Percentiles rank a stretch among this genome's conserved stretches.
Evolutionary conservation across 2,329 filamentous ascomycete genomes (phyloP).

Genomic region (Reticulascus tulasneorum): DNA sequence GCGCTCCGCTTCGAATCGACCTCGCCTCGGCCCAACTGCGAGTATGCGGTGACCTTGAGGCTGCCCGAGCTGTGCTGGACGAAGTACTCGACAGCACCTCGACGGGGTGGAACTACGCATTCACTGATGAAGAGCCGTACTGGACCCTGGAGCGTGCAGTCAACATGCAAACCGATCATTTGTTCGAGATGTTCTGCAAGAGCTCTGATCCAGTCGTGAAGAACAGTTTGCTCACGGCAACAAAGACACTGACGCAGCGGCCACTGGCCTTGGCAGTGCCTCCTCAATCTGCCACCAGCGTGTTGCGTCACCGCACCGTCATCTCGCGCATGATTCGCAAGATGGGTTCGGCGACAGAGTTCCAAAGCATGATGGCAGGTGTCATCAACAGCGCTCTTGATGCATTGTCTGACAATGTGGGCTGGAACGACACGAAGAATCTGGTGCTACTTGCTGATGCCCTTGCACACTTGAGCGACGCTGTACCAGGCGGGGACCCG

Average conservation of each 20-base stretch:
- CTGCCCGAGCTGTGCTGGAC: slow-evolving; percentile 14
- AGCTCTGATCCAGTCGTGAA: slow-evolving; percentile 18
- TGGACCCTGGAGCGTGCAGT: slow-evolving; percentile 12
- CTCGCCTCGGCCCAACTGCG: slow-evolving; percentile 16
- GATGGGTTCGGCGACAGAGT: slow-evolving; percentile 17
- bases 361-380: slow-evolving; percentile 16
- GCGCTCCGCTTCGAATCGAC: slow-evolving; percentile 16
- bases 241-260: slow-evolving; percentile 12
- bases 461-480: slow-evolving; percentile 14
- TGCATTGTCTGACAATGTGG: slow-evolving; percentile 16
- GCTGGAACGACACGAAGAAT: slow-evolving; percentile 20
- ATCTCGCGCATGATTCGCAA: slow-evolving; percentile 20
- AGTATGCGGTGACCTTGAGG: slow-evolving; percentile 11
- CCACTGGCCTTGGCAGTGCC: slow-evolving; percentile 19
- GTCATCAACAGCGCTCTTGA: slow-evolving; percentile 16
- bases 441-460: slow-evolving; percentile 14
- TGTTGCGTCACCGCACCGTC: slow-evolving; percentile 11
- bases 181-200: slow-evolving; percentile 16
- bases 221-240: slow-evolving; percentile 10
- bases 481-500: slow-evolving; percentile 7
- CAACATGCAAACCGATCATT: slow-evolving; percentile 12
- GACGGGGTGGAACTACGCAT: slow-evolving; percentile 15
- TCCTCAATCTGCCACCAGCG: slow-evolving; percentile 5
- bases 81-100: slow-evolving; percentile 18
- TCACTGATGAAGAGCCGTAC: slow-evolving; percentile 16